Evolutionary conservation across 208 protist species (phyloP), one percentile per base, ranked within the genome.

Genomic region (Sergeia podlipaevii): DNA sequence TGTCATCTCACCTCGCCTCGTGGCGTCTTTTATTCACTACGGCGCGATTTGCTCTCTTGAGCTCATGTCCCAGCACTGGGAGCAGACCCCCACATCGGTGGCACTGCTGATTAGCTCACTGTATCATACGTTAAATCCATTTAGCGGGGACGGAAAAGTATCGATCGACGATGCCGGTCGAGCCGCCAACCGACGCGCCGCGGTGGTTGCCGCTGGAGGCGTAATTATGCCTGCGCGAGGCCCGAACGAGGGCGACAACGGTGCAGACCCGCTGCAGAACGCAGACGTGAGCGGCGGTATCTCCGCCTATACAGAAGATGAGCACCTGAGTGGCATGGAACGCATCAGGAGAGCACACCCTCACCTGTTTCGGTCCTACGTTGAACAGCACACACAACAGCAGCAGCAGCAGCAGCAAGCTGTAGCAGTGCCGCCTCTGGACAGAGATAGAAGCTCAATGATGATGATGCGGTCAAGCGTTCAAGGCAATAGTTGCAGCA

Each of bases 21-120:
- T 82, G 26, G 79, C 81, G 0, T 60, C 82, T 4, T 93, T 93
- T 43, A 88, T 93, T 48, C 86, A 93, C 49, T 72, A 84, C 58
- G 86, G 86, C 24, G 77, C 80, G 10, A 66, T 93, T 7, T 93
- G 86, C 53, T 87, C 86, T 4, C 65, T 93, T 2, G 81, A 93
- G 58, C 66, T 93, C n/a, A 85, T 93, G 79, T 80, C 86, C 17
- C 84, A 89, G 59, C 38, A 66, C 28, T 93, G 86, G 82, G 66
- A 68, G 28, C 67, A 74, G 36, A 78, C 70, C 13, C 45, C 58
- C 5, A 65, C 81, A 27, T 77, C 75, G 39, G 32, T 90, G 24
- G 34, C 32, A 0, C 41, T 93, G 2, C 70, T 93, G 24, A 34
- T 93, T 4, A 62, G 66, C 61, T 63, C 82, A 7, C 65, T 93